phyloP scores from a whole-genome alignment of 2,329 filamentous ascomycete genomes.

The Talaromyces funiculosus region DNA sequence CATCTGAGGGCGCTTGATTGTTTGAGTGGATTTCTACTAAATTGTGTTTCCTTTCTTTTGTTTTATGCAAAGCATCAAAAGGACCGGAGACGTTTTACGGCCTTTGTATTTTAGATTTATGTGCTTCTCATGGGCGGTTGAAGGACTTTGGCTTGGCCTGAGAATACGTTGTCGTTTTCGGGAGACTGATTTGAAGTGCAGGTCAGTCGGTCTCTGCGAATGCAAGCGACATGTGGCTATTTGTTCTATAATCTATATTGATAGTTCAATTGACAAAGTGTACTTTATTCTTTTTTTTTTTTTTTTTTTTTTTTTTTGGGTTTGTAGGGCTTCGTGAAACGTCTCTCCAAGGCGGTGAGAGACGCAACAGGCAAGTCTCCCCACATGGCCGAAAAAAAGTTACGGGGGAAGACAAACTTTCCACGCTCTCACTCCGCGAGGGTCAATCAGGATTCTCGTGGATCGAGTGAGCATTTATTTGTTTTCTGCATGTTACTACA shows the following conservation, averaged over 20 bases:
- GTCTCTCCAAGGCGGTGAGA: background rate
- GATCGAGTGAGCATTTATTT: background rate
- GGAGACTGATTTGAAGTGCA: conserved; percentile 32
- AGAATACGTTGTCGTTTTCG: conserved; percentile 7
- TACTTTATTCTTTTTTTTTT: background rate
- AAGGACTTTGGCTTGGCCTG: conserved; percentile 13
- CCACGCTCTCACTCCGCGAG: conserved; percentile 8
- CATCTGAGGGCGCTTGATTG: conserved; percentile 26
- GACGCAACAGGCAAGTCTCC: conserved; percentile 5
- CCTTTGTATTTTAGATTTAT: conserved; percentile 13
- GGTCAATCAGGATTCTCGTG: conserved; percentile 4
- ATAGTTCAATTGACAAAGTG: background rate
- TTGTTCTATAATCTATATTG: background rate
- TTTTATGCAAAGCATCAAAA: background rate
- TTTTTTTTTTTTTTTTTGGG: background rate
- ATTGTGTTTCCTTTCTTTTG: background rate
- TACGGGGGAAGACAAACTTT: conserved; percentile 11
- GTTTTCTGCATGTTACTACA: background rate
- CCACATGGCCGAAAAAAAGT: conserved; percentile 11
- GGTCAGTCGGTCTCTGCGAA: conserved; percentile 27
- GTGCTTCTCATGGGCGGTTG: conserved; percentile 4
- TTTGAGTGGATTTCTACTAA: conserved; percentile 3
- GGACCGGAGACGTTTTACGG: conserved; percentile 7
- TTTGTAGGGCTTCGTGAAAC: background rate
- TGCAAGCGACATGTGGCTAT: conserved; percentile 15